Percentiles rank a stretch among this genome's conserved stretches.
Conservation (phyloP, 805 yeast genomes). For the Lachancea kluyveri region DNA sequence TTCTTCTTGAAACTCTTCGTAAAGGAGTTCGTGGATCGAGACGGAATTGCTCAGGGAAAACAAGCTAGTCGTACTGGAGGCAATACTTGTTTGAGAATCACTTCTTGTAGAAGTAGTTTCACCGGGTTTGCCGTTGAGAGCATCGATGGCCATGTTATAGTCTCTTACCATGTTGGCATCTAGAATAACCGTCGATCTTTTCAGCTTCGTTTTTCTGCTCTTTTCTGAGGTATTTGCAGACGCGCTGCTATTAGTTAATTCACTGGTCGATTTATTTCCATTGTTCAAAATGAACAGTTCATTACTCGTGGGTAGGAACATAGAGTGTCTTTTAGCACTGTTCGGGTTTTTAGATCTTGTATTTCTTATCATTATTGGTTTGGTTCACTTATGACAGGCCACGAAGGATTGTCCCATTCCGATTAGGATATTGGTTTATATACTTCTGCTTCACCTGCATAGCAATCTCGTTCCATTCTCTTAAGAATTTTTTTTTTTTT, state of each 20-base stretch:
- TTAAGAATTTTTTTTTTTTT: too few relatives aligned
- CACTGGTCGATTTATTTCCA: slow-evolving; percentile 4
- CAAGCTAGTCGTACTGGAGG: slow-evolving; percentile 14
- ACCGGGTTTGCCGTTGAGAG: slow-evolving; percentile 4
- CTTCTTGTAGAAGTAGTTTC: slow-evolving; percentile 1
- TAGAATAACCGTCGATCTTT: slow-evolving; percentile 23
- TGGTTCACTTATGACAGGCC: too few relatives aligned
- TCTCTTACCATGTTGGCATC: slow-evolving; percentile 25
- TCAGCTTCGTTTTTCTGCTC: slow-evolving; percentile 8
- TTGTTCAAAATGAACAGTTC: slow-evolving; percentile 3
- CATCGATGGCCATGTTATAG: slow-evolving; percentile 21
- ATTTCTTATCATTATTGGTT: slow-evolving; percentile 10
- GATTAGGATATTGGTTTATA: too few relatives aligned
- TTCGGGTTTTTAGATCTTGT: too few relatives aligned
- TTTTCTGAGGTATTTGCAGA: too few relatives aligned
- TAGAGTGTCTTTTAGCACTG: slow-evolving; percentile 25
- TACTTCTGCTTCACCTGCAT: too few relatives aligned
- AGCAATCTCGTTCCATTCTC: too few relatives aligned
- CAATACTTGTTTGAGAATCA: slow-evolving; percentile 4
- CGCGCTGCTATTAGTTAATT: too few relatives aligned
- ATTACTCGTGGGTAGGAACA: slow-evolving; percentile 14
- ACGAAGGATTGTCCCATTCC: too few relatives aligned
- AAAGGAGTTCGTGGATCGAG: slow-evolving; percentile 21
- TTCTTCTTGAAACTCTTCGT: slow-evolving; percentile 17
- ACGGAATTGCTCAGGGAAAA: slow-evolving; percentile 16